Base-by-base conservation (phyloP, 1,284 basidiomycete species). In the Moesziomyces globuligerus region DNA sequence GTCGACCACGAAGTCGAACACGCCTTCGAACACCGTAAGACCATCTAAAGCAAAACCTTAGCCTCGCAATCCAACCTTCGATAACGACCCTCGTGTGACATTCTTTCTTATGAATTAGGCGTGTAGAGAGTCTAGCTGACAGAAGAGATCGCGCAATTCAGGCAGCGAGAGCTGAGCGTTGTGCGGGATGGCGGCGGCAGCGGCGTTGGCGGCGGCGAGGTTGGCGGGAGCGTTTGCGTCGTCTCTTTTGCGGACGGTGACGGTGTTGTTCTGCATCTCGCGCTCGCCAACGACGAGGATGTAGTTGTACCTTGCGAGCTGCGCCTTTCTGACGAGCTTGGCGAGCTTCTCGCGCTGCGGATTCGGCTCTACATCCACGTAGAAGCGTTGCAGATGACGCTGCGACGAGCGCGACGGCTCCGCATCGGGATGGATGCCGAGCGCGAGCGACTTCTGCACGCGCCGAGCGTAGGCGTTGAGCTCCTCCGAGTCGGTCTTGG, bases 241-340 rank as follows among this genome's bases (percentile, higher is more conserved):
- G 37, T 74, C 66, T 1, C 80, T 51, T 17, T 56, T 48, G 3
- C 80, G 58, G 1, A 81, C 62, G 29, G 50, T 75, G 20, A 82
- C 73, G 3, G 75, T 78, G 2, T 52, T 41, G 3, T 56, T 56
- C 25, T 64, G 15, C 49, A 70, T 61, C 47, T 82, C 80, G 13
- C 64, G 61, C n/a, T 73, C 70, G 8, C 80, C 80, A 1, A 82
- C 78, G 15, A 81, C 67, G 20, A 81, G 48, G 17, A 79, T 55
- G 41, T 80, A 81, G 42, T 76, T 82, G 58, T 68, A 77, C 28
- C 78, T 54, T 5, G 48, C 53, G 10, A 75, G 36, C 42, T 78
- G 76, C 1, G 79, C 75, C 17, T 72, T 74, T 15, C 75, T 49
- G 8, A 82, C 69, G 8, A 74, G 47, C 23, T 79, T 81, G 24